Evolutionary conservation across 805 yeast species (phyloP).

Genomic region (Wickerhamiella kazuoi): DNA sequence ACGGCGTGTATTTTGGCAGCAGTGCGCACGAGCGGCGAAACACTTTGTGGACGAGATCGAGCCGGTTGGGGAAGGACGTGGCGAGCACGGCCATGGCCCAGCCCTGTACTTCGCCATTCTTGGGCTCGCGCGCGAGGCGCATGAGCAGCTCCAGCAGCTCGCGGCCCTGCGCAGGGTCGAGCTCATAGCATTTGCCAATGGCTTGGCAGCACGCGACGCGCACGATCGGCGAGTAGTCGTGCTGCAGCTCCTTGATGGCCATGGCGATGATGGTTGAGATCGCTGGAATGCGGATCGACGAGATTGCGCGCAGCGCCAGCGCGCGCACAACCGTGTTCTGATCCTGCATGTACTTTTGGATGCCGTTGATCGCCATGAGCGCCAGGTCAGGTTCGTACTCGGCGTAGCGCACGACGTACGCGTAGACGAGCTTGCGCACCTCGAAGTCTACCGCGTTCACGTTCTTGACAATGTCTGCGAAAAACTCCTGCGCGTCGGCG

Average conservation of each 20-base stretch:
- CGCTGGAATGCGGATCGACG: slow-evolving; percentile 69
- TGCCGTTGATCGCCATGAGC: slow-evolving; percentile 71
- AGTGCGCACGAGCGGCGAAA: slow-evolving; percentile 38
- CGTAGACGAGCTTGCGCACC: slow-evolving; percentile 57
- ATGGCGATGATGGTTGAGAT: slow-evolving; percentile 62
- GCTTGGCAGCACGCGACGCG: slow-evolving; percentile 67
- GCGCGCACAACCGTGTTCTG: slow-evolving; percentile 51
- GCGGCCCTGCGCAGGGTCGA: slow-evolving; percentile 27
- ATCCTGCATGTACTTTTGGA: slow-evolving; percentile 67
- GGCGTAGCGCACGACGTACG: slow-evolving; percentile 58
- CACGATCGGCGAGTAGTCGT: slow-evolving; percentile 63
- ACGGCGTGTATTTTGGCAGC: slow-evolving; percentile 44
- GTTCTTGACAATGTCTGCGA: slow-evolving; percentile 71
- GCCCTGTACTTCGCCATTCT: slow-evolving; percentile 48
- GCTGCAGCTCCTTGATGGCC: slow-evolving; percentile 47
- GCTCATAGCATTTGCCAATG: slow-evolving; percentile 36
- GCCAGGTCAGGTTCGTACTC: slow-evolving; percentile 82
- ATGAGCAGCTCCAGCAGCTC: slow-evolving; percentile 36
- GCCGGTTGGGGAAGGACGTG: slow-evolving; percentile 35
- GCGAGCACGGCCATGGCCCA: slow-evolving; percentile 43
- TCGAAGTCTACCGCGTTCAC: slow-evolving; percentile 49
- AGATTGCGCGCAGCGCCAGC: slow-evolving; percentile 57
- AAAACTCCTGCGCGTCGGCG: slow-evolving; percentile 29
- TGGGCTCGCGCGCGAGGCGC: slow-evolving; percentile 42
- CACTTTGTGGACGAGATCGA: slow-evolving; percentile 55